Base-by-base conservation (phyloP, 805 yeast species). In the Phaffomyces thermotolerans region DNA sequence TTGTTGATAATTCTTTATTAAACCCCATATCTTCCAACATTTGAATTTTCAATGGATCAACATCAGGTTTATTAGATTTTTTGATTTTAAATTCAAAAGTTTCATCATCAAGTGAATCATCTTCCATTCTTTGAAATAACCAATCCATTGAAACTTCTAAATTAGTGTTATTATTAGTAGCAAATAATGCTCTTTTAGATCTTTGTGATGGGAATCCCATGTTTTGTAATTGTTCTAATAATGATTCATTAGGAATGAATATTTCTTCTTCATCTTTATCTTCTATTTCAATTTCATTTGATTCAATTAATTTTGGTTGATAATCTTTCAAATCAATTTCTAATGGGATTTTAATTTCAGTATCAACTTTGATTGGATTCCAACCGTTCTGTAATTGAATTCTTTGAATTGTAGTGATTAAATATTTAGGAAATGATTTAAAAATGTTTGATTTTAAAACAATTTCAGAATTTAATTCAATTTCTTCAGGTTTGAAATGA, bases 201-300 rank as follows among this genome's bases (percentile, higher is more conserved):
- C 91, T 72, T 20, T 73, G 71, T 41, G 76, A 76, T 1, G 89
- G 75, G 59, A 93, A 91, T n/a, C 99, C 99, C 96, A 90, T 93
- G 17, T 76, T 78, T 39, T 68, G 60, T 8, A 93, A 72, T 46
- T 72, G 69, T 8, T 69, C 62, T 49, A 88, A 49, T 2, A 77
- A 78, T 1, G 69, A 73, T 29, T 62, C 65, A 47, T 88, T 73
- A 6, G 93, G 83, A 3, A 49, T 54, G 53, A 84, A 85, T 7
- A 58, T 64, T 8, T 59, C 53, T 0, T 58, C 53, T 7, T 49
- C 53, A 2, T 59, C 51, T 5, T 48, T 51, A 1, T 59, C 52
- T 34, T 59, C 54, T 13, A 53, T 50, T 18, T 62, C 65, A 6
- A 52, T 59, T 49, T 61, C 68, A 3, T 57, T 65, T n/a, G 68